Percentiles rank a stretch among this genome's conserved stretches.
These are phyloP conservation scores for Ceratobasidium sp. DNA, from an alignment of 1,284 basidiomycete species.

Conservation along the genomic window DNA sequence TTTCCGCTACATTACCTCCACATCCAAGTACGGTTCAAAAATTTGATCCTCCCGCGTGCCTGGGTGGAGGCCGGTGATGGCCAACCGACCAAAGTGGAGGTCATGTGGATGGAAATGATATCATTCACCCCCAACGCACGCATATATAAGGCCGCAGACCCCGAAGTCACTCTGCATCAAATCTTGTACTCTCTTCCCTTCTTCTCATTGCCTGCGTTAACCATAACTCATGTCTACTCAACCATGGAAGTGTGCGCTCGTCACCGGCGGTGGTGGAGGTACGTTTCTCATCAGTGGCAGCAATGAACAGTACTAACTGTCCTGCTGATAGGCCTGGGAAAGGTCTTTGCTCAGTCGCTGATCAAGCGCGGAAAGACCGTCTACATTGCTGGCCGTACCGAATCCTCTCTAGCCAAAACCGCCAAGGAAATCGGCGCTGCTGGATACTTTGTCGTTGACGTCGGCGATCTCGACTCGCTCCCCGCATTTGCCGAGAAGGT, in stretches of 20 bases:
- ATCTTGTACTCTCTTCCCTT: not conserved
- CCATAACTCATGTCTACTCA: constrained; percentile 17
- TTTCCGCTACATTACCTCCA: no score
- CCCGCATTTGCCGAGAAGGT: constrained; percentile 48
- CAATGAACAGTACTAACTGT: constrained; percentile 1
- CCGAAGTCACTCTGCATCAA: not conserved
- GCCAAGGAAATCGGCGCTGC: constrained; percentile 48
- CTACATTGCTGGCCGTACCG: constrained; percentile 51
- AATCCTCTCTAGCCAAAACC: constrained; percentile 48
- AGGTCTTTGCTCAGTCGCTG: constrained; percentile 51
- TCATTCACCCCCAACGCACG: not conserved
- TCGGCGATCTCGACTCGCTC: constrained; percentile 42
- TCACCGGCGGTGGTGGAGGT: constrained; percentile 31
- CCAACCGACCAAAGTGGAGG: constrained; percentile 14
- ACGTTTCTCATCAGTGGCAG: not conserved
- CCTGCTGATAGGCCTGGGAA: constrained; percentile 39
- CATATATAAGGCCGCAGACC: not conserved
- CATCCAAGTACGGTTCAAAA: no score
- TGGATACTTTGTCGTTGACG: constrained; percentile 49
- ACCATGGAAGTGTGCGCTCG: constrained; percentile 19
- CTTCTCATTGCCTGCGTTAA: not conserved
- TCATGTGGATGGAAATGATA: not conserved
- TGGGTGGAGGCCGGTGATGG: not conserved
- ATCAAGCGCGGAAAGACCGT: constrained; percentile 51
- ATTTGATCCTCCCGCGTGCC: no score